Evolutionary conservation across 345 rosid genomes (phyloP).

Genomic region (Eucalyptus globulus): DNA sequence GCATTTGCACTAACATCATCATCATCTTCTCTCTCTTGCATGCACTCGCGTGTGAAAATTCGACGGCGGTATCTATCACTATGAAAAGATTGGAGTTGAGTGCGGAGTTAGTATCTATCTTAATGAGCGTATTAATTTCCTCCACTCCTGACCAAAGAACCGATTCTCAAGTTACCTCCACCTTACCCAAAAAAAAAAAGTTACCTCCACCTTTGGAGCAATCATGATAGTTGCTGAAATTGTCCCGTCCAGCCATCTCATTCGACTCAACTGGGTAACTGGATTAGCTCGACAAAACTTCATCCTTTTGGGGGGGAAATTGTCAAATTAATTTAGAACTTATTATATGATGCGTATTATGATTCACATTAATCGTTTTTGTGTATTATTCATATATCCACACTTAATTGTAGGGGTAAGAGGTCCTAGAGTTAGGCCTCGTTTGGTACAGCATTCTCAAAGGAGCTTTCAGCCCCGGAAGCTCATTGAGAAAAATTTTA

Average conservation of each 20-base stretch:
- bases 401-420: no score
- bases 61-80: neutral
- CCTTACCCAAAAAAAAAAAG: neutral
- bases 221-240: neutral
- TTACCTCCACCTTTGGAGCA: neutral
- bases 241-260: neutral
- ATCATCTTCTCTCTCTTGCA: neutral
- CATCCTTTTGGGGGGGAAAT: neutral
- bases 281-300: neutral
- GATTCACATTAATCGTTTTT: no score
- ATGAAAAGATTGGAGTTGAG: neutral
- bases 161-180: neutral
- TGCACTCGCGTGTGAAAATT: neutral
- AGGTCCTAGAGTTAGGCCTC: no score
- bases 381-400: no score
- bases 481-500: no score
- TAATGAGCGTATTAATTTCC: neutral
- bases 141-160: neutral
- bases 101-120: neutral
- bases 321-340: neutral
- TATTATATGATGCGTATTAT: neutral
- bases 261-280: fast-evolving
- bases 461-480: fast-evolving
- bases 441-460: no score
- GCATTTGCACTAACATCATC: neutral